Evolutionary conservation across 2,329 filamentous ascomycete genomes (phyloP).

Genomic region (Colletotrichum truncatum): DNA sequence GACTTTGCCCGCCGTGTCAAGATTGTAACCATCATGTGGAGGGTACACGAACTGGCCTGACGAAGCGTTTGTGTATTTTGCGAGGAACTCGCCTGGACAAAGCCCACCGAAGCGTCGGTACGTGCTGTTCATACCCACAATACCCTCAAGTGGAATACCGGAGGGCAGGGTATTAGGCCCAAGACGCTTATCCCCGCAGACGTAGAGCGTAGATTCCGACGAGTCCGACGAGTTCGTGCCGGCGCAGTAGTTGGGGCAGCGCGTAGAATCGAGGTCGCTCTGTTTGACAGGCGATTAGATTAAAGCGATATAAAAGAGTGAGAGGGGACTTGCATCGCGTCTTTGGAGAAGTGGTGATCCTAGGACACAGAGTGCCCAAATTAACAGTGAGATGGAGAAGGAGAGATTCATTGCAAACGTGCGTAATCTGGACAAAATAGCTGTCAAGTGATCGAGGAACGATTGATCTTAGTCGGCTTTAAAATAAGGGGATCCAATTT

Average conservation of each 20-base stretch:
- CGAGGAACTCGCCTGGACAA: conserved; percentile 51
- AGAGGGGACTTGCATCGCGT: not conserved
- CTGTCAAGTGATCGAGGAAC: no score
- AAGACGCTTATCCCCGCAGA: conserved; percentile 48
- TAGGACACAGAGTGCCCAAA: not conserved
- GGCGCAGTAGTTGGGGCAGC: not conserved
- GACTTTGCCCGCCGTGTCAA: conserved; percentile 42
- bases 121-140: conserved; percentile 33
- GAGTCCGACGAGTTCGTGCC: not conserved
- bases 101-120: conserved; percentile 50
- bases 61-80: conserved; percentile 39
- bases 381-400: not conserved
- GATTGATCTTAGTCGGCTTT: no score
- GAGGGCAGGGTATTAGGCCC: conserved; percentile 45
- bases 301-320: not conserved
- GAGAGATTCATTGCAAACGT: not conserved
- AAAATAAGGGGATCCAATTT: no score
- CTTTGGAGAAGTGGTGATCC: not conserved
- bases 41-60: conserved; percentile 47
- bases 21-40: conserved; percentile 49
- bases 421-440: no score
- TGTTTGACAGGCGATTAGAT: not conserved
- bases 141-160: conserved; percentile 42
- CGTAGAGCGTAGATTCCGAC: conserved; percentile 33
- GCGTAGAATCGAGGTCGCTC: not conserved